Percentiles rank a stretch among this genome's conserved stretches.
phyloP scores from a whole-genome alignment of 1,139 yeast species.

The Meyerozyma sp. region DNA sequence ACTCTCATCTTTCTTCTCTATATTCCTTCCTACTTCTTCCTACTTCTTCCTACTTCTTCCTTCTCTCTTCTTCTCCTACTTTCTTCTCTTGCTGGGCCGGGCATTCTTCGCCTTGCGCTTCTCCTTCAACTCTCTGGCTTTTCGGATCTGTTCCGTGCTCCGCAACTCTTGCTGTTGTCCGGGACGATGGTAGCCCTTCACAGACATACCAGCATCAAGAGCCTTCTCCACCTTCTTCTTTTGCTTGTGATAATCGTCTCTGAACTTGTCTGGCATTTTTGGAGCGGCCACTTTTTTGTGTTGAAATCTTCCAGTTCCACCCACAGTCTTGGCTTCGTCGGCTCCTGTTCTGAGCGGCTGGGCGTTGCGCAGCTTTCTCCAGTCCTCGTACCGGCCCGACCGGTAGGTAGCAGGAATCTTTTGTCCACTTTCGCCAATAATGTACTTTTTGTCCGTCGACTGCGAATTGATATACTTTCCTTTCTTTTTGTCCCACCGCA shows the following conservation, averaged over 20 bases:
- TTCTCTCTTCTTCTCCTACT: neutral
- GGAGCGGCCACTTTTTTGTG: slow-evolving; percentile 82
- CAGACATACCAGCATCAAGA: slow-evolving; percentile 63
- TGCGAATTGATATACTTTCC: slow-evolving; percentile 83
- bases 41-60: no score
- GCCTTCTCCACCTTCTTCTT: slow-evolving; percentile 83
- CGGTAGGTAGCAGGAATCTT: slow-evolving; percentile 87
- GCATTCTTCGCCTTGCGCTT: slow-evolving; percentile 81
- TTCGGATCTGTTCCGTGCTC: slow-evolving; percentile 72
- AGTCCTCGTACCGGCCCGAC: slow-evolving; percentile 86
- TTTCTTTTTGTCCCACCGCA: slow-evolving; percentile 92
- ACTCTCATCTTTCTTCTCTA: no score
- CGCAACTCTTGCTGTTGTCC: slow-evolving; percentile 58
- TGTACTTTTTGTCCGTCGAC: slow-evolving; percentile 78
- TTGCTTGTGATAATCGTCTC: slow-evolving; percentile 84
- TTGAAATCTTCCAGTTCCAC: slow-evolving; percentile 43
- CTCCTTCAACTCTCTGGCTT: slow-evolving; percentile 64
- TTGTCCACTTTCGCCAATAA: slow-evolving; percentile 93
- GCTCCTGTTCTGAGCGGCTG: slow-evolving; percentile 51
- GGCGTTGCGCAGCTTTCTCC: slow-evolving; percentile 73
- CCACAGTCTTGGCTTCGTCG: slow-evolving; percentile 34
- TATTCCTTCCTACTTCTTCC: no score
- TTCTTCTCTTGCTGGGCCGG: slow-evolving; percentile 50
- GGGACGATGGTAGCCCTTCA: slow-evolving; percentile 61
- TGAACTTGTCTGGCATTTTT: slow-evolving; percentile 76